These are phyloP conservation scores for Candida golubevii DNA, from an alignment of 805 yeast genomes.

Conservation along the genomic window DNA sequence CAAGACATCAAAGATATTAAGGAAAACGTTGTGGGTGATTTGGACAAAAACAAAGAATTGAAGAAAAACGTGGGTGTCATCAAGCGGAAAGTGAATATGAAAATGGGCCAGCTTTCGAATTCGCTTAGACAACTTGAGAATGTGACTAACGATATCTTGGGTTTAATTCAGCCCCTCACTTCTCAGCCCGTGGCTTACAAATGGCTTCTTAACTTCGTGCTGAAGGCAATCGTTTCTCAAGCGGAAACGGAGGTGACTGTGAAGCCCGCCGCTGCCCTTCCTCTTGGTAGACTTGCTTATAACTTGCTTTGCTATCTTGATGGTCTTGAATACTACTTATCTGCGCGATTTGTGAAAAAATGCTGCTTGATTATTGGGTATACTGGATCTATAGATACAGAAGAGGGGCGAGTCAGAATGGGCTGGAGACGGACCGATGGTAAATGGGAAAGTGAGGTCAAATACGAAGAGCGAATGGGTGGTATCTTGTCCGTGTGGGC, in stretches of 20 bases:
- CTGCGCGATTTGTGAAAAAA: conserved; percentile 84
- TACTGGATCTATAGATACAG: conserved; percentile 70
- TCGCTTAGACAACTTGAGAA: conserved; percentile 54
- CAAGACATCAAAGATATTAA: conserved; percentile 57
- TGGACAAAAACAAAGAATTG: conserved; percentile 46
- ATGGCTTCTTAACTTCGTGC: conserved; percentile 77
- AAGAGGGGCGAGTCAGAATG: conserved; percentile 76
- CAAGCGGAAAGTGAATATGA: conserved; percentile 78
- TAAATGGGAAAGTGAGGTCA: conserved; percentile 58
- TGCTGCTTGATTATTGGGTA: conserved; percentile 89
- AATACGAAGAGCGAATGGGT: conserved; percentile 79
- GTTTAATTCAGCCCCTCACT: conserved; percentile 46
- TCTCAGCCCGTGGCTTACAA: conserved; percentile 46
- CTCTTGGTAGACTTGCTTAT: conserved; percentile 66
- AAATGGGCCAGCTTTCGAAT: conserved; percentile 86
- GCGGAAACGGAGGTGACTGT: conserved; percentile 90
- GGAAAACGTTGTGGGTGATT: conserved; percentile 49
- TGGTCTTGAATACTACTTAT: conserved; percentile 50
- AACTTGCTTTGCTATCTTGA: conserved; percentile 46
- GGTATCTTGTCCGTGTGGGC: conserved; percentile 84
- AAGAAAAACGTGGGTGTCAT: conserved; percentile 55
- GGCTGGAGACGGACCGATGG: conserved; percentile 67
- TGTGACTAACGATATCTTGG: conserved; percentile 48
- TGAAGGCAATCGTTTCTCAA: conserved; percentile 84
- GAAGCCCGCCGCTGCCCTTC: conserved; percentile 69